Evolutionary conservation across 441 rosid genomes (phyloP), one percentile per base, ranked within the genome.

Genomic region (Omphalea diandra): DNA sequence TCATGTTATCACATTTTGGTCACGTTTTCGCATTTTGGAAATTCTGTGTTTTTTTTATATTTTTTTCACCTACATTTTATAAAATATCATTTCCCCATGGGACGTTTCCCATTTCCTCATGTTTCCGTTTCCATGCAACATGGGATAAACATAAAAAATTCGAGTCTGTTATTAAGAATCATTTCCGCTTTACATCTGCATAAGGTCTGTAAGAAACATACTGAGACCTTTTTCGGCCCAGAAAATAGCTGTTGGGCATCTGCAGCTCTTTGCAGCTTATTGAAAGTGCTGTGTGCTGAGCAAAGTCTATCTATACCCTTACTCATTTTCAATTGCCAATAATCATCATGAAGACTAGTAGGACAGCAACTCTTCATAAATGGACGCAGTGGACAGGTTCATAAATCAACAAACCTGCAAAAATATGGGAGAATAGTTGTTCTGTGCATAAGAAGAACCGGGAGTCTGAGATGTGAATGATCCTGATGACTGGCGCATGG

Each of bases 381-480:
- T 66, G 60, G 53, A 52, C 29, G 22, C 20, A 20, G 41, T 9
- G 12, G 64, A 22, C 26, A 26, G 32, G 40, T 36, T 20, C 18
- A 54, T 46, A 24, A 47, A 32, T 38, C 17, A 26, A 38, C 27
- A 50, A 35, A 89, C 99, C 98, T 96, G 99, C 86, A 91, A 84
- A 83, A 96, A 91, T 84, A 96, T 96, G 71, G 97, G 99, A 71
- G 99, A 90, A 82, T 82, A 90, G 67, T 91, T 83, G 85, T 87
- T 91, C 73, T 84, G 91, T 33, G 79, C 88, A 85, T 96, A 94
- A 70, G 98, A 83, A 62, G 92, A 71, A 84, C 78, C 84, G n/a
- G 97, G 81, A 83, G 97, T 63, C 75, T 87, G 97, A 76, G 93
- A 65, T 49, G 87, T 54, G 12, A 67, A 59, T 74, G 96, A 74